These are phyloP conservation scores for Pleurostoma richardsiae DNA, from an alignment of 2,329 filamentous ascomycete genomes.

Conservation along the genomic window DNA sequence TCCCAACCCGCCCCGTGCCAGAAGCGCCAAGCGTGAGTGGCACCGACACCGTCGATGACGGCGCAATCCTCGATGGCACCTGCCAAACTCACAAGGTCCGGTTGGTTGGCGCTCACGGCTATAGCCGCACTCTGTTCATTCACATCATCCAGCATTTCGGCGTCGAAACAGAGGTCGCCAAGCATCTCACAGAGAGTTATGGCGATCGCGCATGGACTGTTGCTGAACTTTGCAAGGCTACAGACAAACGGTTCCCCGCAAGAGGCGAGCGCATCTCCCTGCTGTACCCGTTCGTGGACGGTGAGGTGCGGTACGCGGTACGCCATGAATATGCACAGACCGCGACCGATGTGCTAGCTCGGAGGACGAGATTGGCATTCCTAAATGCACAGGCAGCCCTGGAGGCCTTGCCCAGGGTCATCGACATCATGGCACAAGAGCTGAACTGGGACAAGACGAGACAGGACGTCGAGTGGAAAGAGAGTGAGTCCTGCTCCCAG, in stretches of 20 bases:
- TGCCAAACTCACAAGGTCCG: constrained; percentile 73
- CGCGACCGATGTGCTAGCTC: constrained; percentile 80
- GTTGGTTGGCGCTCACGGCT: constrained; percentile 74
- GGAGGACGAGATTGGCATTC: constrained; percentile 81
- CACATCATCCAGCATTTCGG: constrained; percentile 92
- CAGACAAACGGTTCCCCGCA: constrained; percentile 74
- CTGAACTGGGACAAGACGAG: constrained; percentile 70
- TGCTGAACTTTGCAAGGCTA: constrained; percentile 72
- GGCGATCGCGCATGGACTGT: constrained; percentile 92
- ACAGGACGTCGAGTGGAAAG: constrained; percentile 76
- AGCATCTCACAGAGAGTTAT: constrained; percentile 82
- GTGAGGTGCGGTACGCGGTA: constrained; percentile 84
- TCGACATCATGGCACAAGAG: constrained; percentile 86
- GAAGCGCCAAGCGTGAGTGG: constrained; percentile 63
- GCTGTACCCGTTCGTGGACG: constrained; percentile 87
- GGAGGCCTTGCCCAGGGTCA: constrained; percentile 77
- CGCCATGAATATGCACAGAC: constrained; percentile 89
- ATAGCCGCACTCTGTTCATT: constrained; percentile 86
- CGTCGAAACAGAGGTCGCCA: constrained; percentile 85
- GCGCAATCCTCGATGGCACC: constrained; percentile 62
- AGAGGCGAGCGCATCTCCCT: constrained; percentile 73
- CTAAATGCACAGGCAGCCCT: constrained; percentile 87
- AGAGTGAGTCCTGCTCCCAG: constrained; percentile 44
- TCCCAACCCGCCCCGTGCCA: constrained; percentile 46
- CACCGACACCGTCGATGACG: constrained; percentile 63